These are phyloP conservation scores for Serendipita sp. DNA, from an alignment of 768 basidiomycete species.

Conservation along the genomic window DNA sequence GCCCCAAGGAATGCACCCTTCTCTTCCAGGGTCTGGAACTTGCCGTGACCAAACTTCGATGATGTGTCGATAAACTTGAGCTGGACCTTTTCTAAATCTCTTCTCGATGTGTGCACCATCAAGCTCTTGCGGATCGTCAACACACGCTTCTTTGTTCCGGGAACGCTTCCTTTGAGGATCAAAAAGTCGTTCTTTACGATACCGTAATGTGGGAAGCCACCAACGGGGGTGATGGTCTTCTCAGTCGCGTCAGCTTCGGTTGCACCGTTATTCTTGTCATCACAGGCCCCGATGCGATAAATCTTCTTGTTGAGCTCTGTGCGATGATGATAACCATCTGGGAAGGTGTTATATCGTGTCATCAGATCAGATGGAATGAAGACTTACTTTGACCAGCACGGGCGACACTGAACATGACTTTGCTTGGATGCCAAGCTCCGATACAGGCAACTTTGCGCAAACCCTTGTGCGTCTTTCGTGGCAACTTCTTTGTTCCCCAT, in stretches of 20 bases:
- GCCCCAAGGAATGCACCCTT: constrained; percentile 87
- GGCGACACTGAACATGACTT: constrained; percentile 99
- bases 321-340: constrained; percentile 90
- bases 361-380: not conserved
- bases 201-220: constrained; percentile 99
- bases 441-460: constrained; percentile 99
- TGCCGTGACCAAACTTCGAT: constrained; percentile 93
- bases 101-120: constrained; percentile 88
- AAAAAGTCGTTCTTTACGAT: constrained; percentile 97
- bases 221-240: constrained; percentile 90
- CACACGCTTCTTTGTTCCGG: constrained; percentile 96
- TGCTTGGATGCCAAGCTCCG: constrained; percentile 95
- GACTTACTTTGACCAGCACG: constrained; percentile 96
- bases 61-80: constrained; percentile 99
- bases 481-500: constrained; percentile 99
- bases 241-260: constrained; percentile 90
- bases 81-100: constrained; percentile 92
- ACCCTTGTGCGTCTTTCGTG: constrained; percentile 99
- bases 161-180: constrained; percentile 88
- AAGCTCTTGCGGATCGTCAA: constrained; percentile 94
- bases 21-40: constrained; percentile 95
- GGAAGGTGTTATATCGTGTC: not conserved
- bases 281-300: constrained; percentile 77
- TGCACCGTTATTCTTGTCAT: constrained; percentile 68
- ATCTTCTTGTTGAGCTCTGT: constrained; percentile 99